Percentiles rank a stretch among this genome's conserved stretches.
These are phyloP conservation scores for Boletus patriciae DNA, from an alignment of 768 basidiomycete species.

Conservation along the genomic window DNA sequence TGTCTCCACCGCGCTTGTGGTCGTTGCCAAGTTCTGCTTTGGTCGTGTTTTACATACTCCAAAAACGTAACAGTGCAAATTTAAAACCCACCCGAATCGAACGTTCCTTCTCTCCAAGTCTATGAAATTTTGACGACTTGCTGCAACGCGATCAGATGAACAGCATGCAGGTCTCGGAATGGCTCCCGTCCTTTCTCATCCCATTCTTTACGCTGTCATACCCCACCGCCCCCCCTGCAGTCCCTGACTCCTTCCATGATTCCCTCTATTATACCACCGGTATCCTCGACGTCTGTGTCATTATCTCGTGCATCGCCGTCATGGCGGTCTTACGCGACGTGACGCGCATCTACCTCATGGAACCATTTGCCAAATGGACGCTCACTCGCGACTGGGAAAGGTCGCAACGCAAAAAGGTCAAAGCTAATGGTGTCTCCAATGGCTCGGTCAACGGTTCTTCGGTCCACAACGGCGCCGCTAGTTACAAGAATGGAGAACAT, in stretches of 20 bases:
- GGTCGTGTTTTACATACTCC: conserved; percentile 25
- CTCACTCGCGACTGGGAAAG: conserved; percentile 54
- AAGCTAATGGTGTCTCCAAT: conserved; percentile 29
- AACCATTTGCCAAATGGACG: conserved; percentile 80
- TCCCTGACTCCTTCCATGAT: conserved; percentile 71
- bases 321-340: conserved; percentile 88
- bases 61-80: conserved; percentile 33
- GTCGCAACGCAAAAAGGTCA: conserved; percentile 21
- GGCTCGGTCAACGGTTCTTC: conserved; percentile 22
- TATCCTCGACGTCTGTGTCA: conserved; percentile 72
- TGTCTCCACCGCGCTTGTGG: not conserved
- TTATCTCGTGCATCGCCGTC: conserved; percentile 77
- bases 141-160: conserved; percentile 38
- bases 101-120: conserved; percentile 20
- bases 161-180: conserved; percentile 34
- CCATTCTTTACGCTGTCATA: conserved; percentile 79
- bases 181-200: conserved; percentile 53
- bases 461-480: conserved; percentile 32
- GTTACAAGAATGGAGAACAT: conserved; percentile 24
- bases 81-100: conserved; percentile 18
- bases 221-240: conserved; percentile 52
- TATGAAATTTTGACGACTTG: conserved; percentile 38
- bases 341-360: conserved; percentile 68
- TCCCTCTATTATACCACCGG: conserved; percentile 73
- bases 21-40: conserved; percentile 12